Conservation (phyloP, 768 basidiomycete genomes). For the Leccinum broughii region DNA sequence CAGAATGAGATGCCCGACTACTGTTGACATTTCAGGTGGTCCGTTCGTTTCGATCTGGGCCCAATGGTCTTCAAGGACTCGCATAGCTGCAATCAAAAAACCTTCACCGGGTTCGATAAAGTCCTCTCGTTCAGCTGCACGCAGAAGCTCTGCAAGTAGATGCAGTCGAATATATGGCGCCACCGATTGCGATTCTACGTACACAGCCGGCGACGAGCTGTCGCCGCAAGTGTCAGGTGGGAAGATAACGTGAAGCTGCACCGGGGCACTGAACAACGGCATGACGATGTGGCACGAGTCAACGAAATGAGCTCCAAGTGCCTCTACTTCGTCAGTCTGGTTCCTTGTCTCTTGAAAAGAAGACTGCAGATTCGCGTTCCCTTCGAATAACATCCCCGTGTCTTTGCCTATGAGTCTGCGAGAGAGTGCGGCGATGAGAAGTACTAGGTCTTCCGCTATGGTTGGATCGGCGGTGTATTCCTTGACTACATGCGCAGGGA, state of each 20-base stretch:
- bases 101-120: constrained; percentile 70
- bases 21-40: constrained; percentile 71
- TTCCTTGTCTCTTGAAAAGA: constrained; percentile 16
- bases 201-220: constrained; percentile 65
- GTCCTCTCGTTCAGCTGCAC: constrained; percentile 49
- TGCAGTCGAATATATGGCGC: constrained; percentile 85
- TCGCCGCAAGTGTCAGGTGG: constrained; percentile 39
- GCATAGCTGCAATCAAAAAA: constrained; percentile 69
- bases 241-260: constrained; percentile 67
- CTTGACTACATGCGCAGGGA: constrained; percentile 70
- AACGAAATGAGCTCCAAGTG: constrained; percentile 54
- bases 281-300: constrained; percentile 53
- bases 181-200: constrained; percentile 64
- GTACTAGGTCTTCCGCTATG: constrained; percentile 49
- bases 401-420: constrained; percentile 52
- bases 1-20: constrained; percentile 46
- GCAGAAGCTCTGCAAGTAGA: constrained; percentile 67
- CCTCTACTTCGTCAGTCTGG: constrained; percentile 46
- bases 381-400: constrained; percentile 30
- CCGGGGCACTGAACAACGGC: constrained; percentile 62
- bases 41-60: constrained; percentile 63
- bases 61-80: constrained; percentile 72
- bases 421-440: constrained; percentile 57
- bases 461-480: constrained; percentile 42
- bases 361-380: constrained; percentile 29